Evolutionary conservation across 345 rosid genomes (phyloP).

Genomic region (Crucihimalaya himalaica): DNA sequence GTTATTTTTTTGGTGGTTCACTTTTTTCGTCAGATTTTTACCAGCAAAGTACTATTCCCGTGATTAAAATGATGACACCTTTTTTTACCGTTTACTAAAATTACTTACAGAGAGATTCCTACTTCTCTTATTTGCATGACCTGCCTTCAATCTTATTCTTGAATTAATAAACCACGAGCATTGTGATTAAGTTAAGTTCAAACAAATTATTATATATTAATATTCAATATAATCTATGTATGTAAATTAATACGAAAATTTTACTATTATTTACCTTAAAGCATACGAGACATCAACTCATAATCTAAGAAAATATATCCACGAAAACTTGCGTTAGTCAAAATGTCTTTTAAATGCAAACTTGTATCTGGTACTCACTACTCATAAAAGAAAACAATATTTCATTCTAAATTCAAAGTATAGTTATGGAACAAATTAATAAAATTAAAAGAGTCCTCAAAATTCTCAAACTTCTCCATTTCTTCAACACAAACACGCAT

Average conservation of each 20-base stretch:
- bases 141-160: conserved; percentile 23
- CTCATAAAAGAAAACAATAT: neutral
- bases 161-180: conserved; percentile 10
- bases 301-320: neutral
- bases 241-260: neutral
- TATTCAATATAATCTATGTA: neutral
- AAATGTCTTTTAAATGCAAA: conserved; percentile 6
- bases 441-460: conserved; percentile 26
- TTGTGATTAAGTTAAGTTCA: conserved; percentile 10
- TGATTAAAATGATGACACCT: conserved; percentile 47
- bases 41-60: conserved; percentile 20
- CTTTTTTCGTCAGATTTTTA: conserved; percentile 18
- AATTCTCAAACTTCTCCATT: conserved; percentile 23
- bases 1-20: neutral
- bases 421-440: neutral
- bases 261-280: neutral
- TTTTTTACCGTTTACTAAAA: conserved; percentile 39
- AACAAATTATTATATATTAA: neutral
- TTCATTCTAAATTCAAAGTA: neutral
- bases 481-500: conserved; percentile 34
- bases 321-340: conserved; percentile 3
- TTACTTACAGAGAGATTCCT: neutral
- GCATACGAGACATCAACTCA: neutral
- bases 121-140: conserved; percentile 22
- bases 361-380: neutral